These are phyloP conservation scores for Glutinoglossum americanum DNA, from an alignment of 495 filamentous ascomycete species.

Conservation along the genomic window DNA sequence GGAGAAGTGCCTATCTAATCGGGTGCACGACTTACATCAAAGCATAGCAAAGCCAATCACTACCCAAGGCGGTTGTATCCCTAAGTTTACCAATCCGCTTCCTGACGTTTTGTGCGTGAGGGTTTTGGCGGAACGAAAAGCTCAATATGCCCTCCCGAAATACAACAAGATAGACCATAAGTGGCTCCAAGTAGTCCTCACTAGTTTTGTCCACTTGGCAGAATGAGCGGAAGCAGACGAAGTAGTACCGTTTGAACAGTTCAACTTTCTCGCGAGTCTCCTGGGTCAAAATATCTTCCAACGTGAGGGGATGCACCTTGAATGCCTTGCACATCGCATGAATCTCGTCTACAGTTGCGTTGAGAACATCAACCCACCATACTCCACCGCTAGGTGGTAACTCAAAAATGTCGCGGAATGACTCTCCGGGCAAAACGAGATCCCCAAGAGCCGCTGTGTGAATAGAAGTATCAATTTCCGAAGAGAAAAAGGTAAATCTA, in stretches of 20 bases:
- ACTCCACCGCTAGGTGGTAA: conserved; percentile 55
- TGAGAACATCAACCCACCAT: conserved; percentile 90
- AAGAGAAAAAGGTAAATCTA: conserved; percentile 91
- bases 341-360: conserved; percentile 76
- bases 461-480: conserved; percentile 73
- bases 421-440: conserved; percentile 70
- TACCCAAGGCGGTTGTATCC: conserved; percentile 78
- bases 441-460: conserved; percentile 76
- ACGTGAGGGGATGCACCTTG: conserved; percentile 77
- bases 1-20: not conserved
- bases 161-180: conserved; percentile 90
- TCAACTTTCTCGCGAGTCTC: conserved; percentile 97
- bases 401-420: conserved; percentile 71
- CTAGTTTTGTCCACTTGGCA: conserved; percentile 54
- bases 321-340: conserved; percentile 79
- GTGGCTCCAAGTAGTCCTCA: conserved; percentile 66
- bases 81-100: conserved; percentile 80
- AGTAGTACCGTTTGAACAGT: conserved; percentile 91
- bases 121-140: conserved; percentile 71
- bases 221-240: conserved; percentile 91
- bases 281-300: conserved; percentile 83
- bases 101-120: conserved; percentile 69
- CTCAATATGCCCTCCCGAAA: conserved; percentile 90
- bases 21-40: conserved; percentile 48
- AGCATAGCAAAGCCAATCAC: conserved; percentile 98